phyloP scores from a whole-genome alignment of 1,284 basidiomycete species.

The Serendipita sp. region DNA sequence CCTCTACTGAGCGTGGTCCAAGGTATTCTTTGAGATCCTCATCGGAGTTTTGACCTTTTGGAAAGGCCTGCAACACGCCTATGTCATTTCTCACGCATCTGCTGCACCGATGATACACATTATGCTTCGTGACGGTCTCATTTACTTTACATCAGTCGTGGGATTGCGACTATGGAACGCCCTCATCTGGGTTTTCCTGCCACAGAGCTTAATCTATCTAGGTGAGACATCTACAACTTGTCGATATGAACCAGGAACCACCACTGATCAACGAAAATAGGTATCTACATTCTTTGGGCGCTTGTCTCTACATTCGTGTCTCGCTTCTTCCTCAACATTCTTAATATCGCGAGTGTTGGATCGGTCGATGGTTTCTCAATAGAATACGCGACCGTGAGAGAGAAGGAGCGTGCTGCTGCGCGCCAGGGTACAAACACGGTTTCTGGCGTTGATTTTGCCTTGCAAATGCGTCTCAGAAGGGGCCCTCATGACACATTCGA shows the following conservation, averaged over 20 bases:
- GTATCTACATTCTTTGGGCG: constrained; percentile 2
- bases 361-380: not conserved
- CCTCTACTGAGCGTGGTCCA: not conserved
- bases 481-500: no score
- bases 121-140: not conserved
- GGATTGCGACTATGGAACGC: constrained; percentile 3
- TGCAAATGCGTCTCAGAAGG: no score
- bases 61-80: not conserved
- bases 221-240: not conserved
- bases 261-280: not conserved
- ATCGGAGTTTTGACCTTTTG: not conserved
- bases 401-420: not conserved
- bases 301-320: constrained; percentile 1
- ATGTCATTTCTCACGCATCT: constrained; percentile 2
- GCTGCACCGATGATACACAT: not conserved
- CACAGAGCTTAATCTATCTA: not conserved
- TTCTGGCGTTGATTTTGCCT: not conserved
- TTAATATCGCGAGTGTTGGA: not conserved
- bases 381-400: not conserved
- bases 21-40: not conserved
- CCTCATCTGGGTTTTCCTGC: constrained; percentile 3
- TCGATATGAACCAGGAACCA: not conserved
- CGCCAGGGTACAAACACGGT: not conserved
- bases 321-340: constrained; percentile 3
- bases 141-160: not conserved